Conservation (phyloP, 1,284 basidiomycete genomes). For the Trichosporon ovoides region DNA sequence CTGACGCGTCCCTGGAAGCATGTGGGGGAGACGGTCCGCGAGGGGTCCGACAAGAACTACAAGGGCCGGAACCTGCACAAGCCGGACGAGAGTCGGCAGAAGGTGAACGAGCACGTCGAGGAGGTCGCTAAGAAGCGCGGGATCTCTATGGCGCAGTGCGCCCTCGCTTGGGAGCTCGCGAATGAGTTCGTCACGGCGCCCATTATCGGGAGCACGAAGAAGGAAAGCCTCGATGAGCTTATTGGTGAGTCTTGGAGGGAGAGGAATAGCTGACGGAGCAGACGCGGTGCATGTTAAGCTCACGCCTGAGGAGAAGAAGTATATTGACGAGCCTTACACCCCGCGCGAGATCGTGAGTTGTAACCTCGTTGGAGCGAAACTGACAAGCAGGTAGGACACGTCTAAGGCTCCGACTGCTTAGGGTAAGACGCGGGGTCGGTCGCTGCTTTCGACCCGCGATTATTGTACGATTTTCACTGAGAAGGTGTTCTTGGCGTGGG, state of each 20-base stretch:
- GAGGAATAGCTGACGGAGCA: background rate
- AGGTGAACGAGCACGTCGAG: slow-evolving; percentile 51
- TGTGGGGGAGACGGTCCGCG: slow-evolving; percentile 22
- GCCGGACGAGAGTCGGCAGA: slow-evolving; percentile 20
- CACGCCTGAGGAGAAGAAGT: slow-evolving; percentile 55
- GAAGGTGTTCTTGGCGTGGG: too few relatives aligned
- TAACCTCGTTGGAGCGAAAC: background rate
- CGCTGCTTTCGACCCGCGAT: too few relatives aligned
- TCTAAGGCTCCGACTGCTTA: too few relatives aligned
- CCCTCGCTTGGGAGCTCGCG: slow-evolving; percentile 54
- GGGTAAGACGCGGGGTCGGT: too few relatives aligned
- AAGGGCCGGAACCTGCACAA: slow-evolving; percentile 9
- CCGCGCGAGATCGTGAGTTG: slow-evolving; percentile 18
- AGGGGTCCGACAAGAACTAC: slow-evolving; percentile 23
- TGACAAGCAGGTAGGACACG: slow-evolving; percentile 4
- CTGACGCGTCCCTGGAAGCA: slow-evolving; percentile 29
- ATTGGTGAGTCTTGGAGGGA: slow-evolving; percentile 24
- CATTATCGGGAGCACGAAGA: slow-evolving; percentile 40
- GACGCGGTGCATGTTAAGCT: slow-evolving; percentile 37
- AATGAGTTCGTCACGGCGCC: slow-evolving; percentile 39
- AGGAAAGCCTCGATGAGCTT: slow-evolving; percentile 37
- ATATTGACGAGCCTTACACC: slow-evolving; percentile 53
- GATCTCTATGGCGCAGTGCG: slow-evolving; percentile 58
- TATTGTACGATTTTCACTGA: too few relatives aligned
- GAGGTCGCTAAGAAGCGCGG: slow-evolving; percentile 55